phyloP scores from a whole-genome alignment of 352 stramenopile genomes.

The Phytophthora brassicae region DNA sequence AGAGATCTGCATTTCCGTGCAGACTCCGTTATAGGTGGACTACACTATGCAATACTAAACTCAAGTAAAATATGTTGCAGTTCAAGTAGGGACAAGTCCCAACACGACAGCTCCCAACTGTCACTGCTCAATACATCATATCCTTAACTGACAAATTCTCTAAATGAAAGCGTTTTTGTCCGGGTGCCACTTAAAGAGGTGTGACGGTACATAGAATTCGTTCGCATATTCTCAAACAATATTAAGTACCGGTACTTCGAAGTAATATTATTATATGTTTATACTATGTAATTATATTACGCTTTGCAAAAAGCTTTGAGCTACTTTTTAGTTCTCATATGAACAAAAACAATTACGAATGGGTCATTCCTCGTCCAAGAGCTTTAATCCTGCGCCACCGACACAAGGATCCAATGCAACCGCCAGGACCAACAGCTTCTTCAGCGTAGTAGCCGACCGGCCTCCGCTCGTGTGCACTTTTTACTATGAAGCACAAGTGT shows the following conservation, averaged over 20 bases:
- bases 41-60: neutral
- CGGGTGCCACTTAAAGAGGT: too few relatives aligned
- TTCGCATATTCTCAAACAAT: too few relatives aligned
- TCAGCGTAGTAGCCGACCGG: slow-evolving; percentile 35
- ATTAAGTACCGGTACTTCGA: too few relatives aligned
- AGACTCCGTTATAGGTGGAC: neutral
- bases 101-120: slow-evolving; percentile 2
- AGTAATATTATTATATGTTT: too few relatives aligned
- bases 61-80: neutral
- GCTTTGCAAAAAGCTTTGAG: too few relatives aligned
- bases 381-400: neutral
- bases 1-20: neutral
- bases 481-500: slow-evolving; percentile 58
- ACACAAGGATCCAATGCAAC: neutral
- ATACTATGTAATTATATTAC: too few relatives aligned
- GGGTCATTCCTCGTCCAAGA: slow-evolving; percentile 25
- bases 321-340: neutral
- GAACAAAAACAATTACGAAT: slow-evolving; percentile 19
- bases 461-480: slow-evolving; percentile 72
- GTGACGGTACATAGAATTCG: too few relatives aligned
- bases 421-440: neutral
- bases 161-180: too few relatives aligned
- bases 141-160: too few relatives aligned
- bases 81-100: neutral
- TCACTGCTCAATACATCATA: neutral